Evolutionary conservation across 2,329 filamentous ascomycete genomes (phyloP).

Genomic region (Ceratocystis destructans): DNA sequence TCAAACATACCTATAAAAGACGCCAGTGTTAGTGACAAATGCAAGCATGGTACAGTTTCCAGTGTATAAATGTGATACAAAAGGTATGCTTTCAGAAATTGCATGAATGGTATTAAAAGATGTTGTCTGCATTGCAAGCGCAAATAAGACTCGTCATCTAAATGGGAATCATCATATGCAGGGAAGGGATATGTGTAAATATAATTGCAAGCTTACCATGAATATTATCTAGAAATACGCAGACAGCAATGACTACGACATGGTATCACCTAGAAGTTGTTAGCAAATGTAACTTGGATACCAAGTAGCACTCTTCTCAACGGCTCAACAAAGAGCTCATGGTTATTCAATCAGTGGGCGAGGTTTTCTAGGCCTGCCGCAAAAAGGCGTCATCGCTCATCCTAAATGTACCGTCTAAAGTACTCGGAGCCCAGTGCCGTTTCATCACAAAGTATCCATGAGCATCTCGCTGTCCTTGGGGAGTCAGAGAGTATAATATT

Average conservation of each 20-base stretch:
- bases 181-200: not conserved
- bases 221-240: not conserved
- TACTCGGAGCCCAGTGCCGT: slow-evolving; percentile 93
- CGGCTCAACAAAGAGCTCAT: not conserved
- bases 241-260: not conserved
- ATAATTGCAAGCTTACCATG: slow-evolving; percentile 14
- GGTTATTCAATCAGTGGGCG: slow-evolving; percentile 63
- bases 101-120: slow-evolving; percentile 62
- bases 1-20: not conserved
- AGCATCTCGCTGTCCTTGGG: not conserved
- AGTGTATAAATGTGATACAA: not conserved
- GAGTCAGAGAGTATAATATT: slow-evolving; percentile 18
- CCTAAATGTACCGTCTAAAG: slow-evolving; percentile 30
- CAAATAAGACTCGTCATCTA: slow-evolving; percentile 72
- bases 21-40: not conserved
- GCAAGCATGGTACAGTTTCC: not conserved
- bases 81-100: slow-evolving; percentile 32
- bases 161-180: slow-evolving; percentile 30
- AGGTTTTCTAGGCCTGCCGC: slow-evolving; percentile 99
- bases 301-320: not conserved
- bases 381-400: slow-evolving; percentile 81
- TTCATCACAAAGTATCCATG: slow-evolving; percentile 52
- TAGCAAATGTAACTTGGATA: not conserved
- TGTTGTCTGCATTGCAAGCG: slow-evolving; percentile 57
- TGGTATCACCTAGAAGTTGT: not conserved